Conservation (phyloP, 179 eudicot species). For the Beta corolliflora region DNA sequence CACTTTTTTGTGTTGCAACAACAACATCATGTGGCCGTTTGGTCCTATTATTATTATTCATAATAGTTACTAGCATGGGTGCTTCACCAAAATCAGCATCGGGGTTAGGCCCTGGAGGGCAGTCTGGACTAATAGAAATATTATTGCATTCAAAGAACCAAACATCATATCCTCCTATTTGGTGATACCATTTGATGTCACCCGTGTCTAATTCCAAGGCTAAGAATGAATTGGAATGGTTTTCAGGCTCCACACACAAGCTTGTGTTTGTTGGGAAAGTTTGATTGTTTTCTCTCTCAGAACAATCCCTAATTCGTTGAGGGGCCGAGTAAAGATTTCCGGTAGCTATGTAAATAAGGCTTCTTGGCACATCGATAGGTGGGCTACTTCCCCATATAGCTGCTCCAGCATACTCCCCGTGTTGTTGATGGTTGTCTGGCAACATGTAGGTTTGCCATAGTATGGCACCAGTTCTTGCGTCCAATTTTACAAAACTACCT, state of each 20-base stretch:
- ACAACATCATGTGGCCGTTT: constrained; percentile 21
- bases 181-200: constrained; percentile 33
- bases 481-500: constrained; percentile 62
- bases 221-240: constrained; percentile 33
- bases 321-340: constrained; percentile 79
- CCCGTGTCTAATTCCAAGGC: constrained; percentile 32
- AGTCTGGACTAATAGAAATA: constrained; percentile 43
- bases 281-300: constrained; percentile 30
- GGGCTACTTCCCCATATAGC: constrained; percentile 94
- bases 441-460: constrained; percentile 67
- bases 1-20: constrained; percentile 43
- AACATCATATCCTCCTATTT: constrained; percentile 44
- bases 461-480: constrained; percentile 44
- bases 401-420: constrained; percentile 62
- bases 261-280: constrained; percentile 20
- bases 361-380: constrained; percentile 47
- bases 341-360: constrained; percentile 55
- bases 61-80: constrained; percentile 31
- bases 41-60: constrained; percentile 10
- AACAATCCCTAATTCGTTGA: constrained; percentile 44
- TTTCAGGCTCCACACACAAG: constrained; percentile 32
- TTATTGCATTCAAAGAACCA: constrained; percentile 36
- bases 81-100: constrained; percentile 80
- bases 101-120: constrained; percentile 71
- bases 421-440: constrained; percentile 55